A percentile compares a stretch with the other conserved stretches of the same genome.
phyloP scores from a whole-genome alignment of 306 rosid genomes.

The peach (Prunus persica) region DNA sequence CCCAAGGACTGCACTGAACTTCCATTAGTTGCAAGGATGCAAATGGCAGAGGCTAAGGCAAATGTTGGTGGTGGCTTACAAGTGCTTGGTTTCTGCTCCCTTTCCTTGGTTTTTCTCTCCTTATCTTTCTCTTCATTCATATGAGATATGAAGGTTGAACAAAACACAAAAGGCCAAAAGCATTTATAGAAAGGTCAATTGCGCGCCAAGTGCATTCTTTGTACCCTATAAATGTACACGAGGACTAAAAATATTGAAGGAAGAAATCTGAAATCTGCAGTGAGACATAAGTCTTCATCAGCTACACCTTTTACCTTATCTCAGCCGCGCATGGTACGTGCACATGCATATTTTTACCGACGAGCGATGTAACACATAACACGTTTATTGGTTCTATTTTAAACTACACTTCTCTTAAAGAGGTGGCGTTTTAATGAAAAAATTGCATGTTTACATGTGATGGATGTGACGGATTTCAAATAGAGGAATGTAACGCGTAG shows the following conservation, averaged over 20 bases:
- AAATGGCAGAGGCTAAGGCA: neutral
- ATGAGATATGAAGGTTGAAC: slow-evolving; percentile 42
- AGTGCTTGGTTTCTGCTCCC: slow-evolving; percentile 21
- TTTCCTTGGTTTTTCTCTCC: slow-evolving; percentile 10
- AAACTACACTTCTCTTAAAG: too few relatives aligned
- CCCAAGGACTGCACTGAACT: slow-evolving; percentile 71
- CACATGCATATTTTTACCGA: neutral
- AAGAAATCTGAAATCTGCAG: slow-evolving; percentile 42
- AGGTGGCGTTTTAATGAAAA: too few relatives aligned
- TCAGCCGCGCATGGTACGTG: slow-evolving; percentile 30
- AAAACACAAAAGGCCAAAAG: slow-evolving; percentile 44
- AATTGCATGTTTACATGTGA: too few relatives aligned
- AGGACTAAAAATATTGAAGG: neutral
- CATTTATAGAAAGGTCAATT: slow-evolving; percentile 20
- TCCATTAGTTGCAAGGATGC: slow-evolving; percentile 46
- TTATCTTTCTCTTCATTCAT: slow-evolving; percentile 5
- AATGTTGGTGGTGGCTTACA: neutral
- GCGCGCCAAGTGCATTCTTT: slow-evolving; percentile 28
- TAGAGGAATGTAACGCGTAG: neutral
- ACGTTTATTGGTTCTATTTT: too few relatives aligned
- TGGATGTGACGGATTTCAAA: neutral
- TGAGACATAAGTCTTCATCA: slow-evolving; percentile 37
- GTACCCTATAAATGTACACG: slow-evolving; percentile 17
- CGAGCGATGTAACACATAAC: too few relatives aligned
- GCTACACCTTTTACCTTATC: slow-evolving; percentile 29